Conservation (phyloP, 2,329 filamentous ascomycete species). For the Talaromyces rugulosus region DNA sequence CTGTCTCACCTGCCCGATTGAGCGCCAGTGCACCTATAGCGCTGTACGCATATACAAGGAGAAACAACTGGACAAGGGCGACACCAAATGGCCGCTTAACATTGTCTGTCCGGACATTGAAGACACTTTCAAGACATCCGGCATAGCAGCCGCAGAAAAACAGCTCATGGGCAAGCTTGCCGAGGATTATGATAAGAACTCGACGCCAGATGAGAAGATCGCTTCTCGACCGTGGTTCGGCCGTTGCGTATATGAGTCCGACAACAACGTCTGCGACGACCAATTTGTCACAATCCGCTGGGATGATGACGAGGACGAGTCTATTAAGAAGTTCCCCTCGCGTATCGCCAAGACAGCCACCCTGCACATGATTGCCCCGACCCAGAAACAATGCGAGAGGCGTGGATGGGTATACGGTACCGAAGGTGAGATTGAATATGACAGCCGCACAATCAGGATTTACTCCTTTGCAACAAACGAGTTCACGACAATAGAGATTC, state of each 20-base stretch:
- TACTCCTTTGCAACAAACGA: constrained; percentile 64
- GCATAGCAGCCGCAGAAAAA: constrained; percentile 47
- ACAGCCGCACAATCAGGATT: constrained; percentile 71
- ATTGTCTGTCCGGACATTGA: constrained; percentile 93
- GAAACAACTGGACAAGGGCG: constrained; percentile 60
- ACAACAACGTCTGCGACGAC: constrained; percentile 92
- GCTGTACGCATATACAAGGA: constrained; percentile 79
- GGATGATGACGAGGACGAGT: constrained; percentile 60
- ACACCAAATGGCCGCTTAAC: constrained; percentile 75
- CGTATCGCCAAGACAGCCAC: constrained; percentile 75
- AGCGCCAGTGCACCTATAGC: constrained; percentile 76
- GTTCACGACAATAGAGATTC: constrained; percentile 53
- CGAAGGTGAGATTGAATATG: constrained; percentile 78
- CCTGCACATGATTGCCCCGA: constrained; percentile 93
- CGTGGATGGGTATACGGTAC: constrained; percentile 84
- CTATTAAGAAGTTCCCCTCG: constrained; percentile 20
- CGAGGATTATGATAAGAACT: constrained; percentile 54
- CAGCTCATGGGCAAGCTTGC: constrained; percentile 46
- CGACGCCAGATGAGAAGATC: constrained; percentile 50
- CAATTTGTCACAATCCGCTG: constrained; percentile 84
- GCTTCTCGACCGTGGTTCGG: constrained; percentile 68
- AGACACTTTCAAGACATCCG: constrained; percentile 54
- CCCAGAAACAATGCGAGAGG: constrained; percentile 79
- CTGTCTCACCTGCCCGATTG: constrained; percentile 74
- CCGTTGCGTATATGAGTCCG: constrained; percentile 88